Conservation (phyloP, 2,329 filamentous ascomycete genomes). For the Penicillium decumbens region DNA sequence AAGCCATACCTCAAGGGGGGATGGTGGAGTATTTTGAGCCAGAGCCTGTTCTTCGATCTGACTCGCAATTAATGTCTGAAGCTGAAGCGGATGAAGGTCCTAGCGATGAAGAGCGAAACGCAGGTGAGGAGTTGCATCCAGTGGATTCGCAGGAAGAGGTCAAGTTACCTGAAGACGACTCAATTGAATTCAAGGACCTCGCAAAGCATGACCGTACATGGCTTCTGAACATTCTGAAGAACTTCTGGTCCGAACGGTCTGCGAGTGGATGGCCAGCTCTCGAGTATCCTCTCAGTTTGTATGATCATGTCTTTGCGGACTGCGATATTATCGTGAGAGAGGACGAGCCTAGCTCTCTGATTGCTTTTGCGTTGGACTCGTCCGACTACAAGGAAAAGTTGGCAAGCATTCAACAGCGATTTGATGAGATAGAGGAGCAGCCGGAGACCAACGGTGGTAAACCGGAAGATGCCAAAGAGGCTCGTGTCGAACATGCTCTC, state of each 20-base stretch:
- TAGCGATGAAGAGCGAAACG: conserved; percentile 68
- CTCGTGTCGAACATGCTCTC: conserved; percentile 78
- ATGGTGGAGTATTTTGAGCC: conserved; percentile 42
- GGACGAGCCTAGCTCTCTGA: conserved; percentile 93
- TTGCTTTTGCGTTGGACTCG: conserved; percentile 85
- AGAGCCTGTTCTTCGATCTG: conserved; percentile 36
- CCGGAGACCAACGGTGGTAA: conserved; percentile 24
- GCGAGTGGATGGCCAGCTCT: conserved; percentile 89
- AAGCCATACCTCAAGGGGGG: conserved; percentile 32
- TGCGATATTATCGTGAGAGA: conserved; percentile 96
- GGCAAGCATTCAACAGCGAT: conserved; percentile 43
- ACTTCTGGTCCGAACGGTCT: conserved; percentile 97
- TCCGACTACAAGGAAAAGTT: conserved; percentile 82
- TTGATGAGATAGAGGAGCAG: conserved; percentile 30
- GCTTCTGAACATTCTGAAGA: conserved; percentile 89
- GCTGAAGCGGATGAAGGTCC: conserved; percentile 63
- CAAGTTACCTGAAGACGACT: conserved; percentile 50
- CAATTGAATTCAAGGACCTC: conserved; percentile 64
- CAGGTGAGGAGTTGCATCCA: conserved; percentile 63
- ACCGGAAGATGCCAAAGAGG: conserved; percentile 54
- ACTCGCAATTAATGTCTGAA: conserved; percentile 55
- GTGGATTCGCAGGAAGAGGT: conserved; percentile 52
- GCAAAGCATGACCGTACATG: conserved; percentile 91
- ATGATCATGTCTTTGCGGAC: conserved; percentile 94
- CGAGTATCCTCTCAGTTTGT: conserved; percentile 82